Conservation (phyloP, 2,329 filamentous ascomycete species). For the Diatrype stigma region DNA sequence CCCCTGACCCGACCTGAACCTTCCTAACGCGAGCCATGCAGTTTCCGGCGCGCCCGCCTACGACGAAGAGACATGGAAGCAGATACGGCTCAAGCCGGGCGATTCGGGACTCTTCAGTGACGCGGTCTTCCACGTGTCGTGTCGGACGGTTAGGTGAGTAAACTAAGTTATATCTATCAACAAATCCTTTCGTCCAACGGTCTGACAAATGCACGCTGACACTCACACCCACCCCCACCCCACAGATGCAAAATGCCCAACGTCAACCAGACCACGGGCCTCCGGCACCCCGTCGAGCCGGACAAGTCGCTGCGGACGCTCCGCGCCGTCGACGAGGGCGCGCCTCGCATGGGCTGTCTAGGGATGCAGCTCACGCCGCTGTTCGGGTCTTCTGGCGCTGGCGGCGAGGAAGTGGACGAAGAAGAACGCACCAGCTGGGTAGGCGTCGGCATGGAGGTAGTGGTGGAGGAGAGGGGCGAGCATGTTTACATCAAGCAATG, state of each 20-base stretch:
- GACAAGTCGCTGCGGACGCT: slow-evolving; percentile 54
- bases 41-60: slow-evolving; percentile 61
- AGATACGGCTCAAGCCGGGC: slow-evolving; percentile 48
- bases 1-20: too few relatives aligned
- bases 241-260: slow-evolving; percentile 65
- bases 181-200: too few relatives aligned
- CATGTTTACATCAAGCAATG: slow-evolving; percentile 39
- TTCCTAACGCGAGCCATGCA: slow-evolving; percentile 21
- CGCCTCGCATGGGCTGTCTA: slow-evolving; percentile 52
- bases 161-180: too few relatives aligned
- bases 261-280: slow-evolving; percentile 59
- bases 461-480: slow-evolving; percentile 42
- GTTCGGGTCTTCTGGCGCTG: slow-evolving; percentile 30
- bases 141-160: slow-evolving; percentile 58
- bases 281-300: slow-evolving; percentile 51
- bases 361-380: slow-evolving; percentile 64
- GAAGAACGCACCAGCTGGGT: slow-evolving; percentile 37
- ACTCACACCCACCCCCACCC: background rate
- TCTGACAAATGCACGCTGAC: too few relatives aligned
- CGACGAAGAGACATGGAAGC: slow-evolving; percentile 67
- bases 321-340: slow-evolving; percentile 58
- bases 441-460: slow-evolving; percentile 53
- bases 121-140: slow-evolving; percentile 51
- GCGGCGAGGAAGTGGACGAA: background rate
- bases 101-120: slow-evolving; percentile 42